A percentile compares a stretch with the other conserved stretches of the same genome.
phyloP scores from a whole-genome alignment of 257 asterid genomes.

The Nyctanthes arbortristis region DNA sequence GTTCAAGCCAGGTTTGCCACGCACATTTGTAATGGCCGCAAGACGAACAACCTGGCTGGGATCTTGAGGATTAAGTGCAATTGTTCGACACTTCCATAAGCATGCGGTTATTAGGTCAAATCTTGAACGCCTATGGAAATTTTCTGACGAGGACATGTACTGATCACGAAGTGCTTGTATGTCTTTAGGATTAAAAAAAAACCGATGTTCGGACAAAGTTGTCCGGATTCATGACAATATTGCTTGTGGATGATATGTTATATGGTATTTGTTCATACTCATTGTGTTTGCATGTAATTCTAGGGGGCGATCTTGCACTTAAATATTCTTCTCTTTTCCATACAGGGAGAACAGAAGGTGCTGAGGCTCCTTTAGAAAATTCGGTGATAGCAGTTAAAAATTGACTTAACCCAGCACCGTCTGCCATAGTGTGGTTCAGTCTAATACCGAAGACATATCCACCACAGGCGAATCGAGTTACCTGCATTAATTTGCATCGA shows the following conservation, averaged over 20 bases:
- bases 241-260: neutral
- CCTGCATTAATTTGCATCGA: constrained; percentile 15
- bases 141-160: neutral
- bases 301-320: constrained; percentile 18
- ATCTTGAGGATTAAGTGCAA: constrained; percentile 1
- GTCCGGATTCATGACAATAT: neutral
- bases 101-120: constrained; percentile 14
- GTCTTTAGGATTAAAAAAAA: constrained; percentile 21
- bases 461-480: constrained; percentile 30
- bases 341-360: constrained; percentile 26
- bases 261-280: constrained; percentile 18
- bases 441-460: constrained; percentile 28
- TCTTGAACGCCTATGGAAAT: neutral
- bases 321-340: constrained; percentile 30
- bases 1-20: neutral
- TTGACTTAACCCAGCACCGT: constrained; percentile 23
- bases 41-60: constrained; percentile 14
- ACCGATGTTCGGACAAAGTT: constrained; percentile 4
- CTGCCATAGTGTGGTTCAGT: constrained; percentile 28
- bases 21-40: neutral
- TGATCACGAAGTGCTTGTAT: constrained; percentile 10
- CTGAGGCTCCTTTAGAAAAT: constrained; percentile 11
- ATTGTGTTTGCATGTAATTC: constrained; percentile 21
- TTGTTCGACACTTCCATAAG: constrained; percentile 24
- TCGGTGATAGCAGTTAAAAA: constrained; percentile 23